phyloP scores from a whole-genome alignment of 306 rosid species.

The Clitoria ternatea region DNA sequence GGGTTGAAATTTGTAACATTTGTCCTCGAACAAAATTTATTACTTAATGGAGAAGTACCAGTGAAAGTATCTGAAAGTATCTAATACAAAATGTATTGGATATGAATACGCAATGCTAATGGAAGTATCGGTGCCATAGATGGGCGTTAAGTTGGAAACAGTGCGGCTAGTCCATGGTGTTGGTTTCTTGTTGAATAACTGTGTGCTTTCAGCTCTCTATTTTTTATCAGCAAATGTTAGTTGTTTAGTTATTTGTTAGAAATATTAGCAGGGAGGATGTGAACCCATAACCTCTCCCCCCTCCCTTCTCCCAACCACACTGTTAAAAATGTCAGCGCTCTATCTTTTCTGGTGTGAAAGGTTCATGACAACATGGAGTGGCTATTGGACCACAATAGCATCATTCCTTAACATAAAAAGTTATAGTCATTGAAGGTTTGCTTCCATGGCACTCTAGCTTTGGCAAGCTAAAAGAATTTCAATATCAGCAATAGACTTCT shows the following conservation, averaged over 20 bases:
- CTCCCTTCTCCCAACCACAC: too few species aligned
- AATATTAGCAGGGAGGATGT: too few species aligned
- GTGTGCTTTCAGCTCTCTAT: not conserved
- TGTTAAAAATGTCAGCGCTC: too few species aligned
- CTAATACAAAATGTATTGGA: too few species aligned
- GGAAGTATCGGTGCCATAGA: too few species aligned
- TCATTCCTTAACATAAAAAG: not conserved
- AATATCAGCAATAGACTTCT: not conserved
- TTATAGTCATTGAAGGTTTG: not conserved
- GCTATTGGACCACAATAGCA: constrained; percentile 1
- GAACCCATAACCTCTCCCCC: too few species aligned
- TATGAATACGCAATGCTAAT: too few species aligned
- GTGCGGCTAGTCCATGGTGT: not conserved
- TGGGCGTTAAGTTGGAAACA: not conserved
- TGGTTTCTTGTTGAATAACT: not conserved
- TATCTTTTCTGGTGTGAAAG: not conserved
- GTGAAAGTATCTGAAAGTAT: too few species aligned
- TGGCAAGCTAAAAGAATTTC: not conserved
- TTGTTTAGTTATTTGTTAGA: too few species aligned
- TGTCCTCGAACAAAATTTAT: too few species aligned
- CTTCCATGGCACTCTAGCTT: not conserved
- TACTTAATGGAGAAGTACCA: too few species aligned
- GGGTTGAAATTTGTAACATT: not conserved
- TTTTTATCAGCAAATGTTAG: too few species aligned
- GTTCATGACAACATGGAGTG: not conserved